Evolutionary conservation across 176 grass and related monocot species (phyloP), one percentile per base, ranked within the genome.

Genomic region (Eragrostis curvula): DNA sequence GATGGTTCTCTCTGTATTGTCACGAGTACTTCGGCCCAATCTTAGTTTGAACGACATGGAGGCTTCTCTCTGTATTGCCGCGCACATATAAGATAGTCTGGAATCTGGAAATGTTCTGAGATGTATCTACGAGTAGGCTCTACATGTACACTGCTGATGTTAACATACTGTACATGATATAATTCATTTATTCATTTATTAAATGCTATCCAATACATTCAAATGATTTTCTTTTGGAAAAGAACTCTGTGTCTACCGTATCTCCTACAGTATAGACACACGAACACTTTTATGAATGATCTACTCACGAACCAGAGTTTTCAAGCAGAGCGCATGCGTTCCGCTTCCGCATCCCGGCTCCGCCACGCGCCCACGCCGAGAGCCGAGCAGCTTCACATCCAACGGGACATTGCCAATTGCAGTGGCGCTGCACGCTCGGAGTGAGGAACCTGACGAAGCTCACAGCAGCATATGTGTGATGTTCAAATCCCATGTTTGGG

Each of bases 311-410:
- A 4, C 3, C 32, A 36, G 32, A 36, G 32, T 36, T 36, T 2
- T 36, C n/a, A n/a, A n/a, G n/a, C n/a, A n/a, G 83, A 6, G 70
- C 46, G 45, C 46, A 86, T 86, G 76, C 76, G 70, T 63, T 80
- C 84, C 76, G 57, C 47, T 25, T 41, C 84, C 40, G 41, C 42
- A 6, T 7, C 27, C 46, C 10, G 13, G 77, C 20, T 67, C 47
- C 77, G 32, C 61, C 70, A 36, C 40, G 40, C 21, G 61, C 78
- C 28, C 20, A 81, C 39, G 43, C 58, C 60, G 45, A 56, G 24
- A 18, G 8, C 84, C 44, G 0, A 68, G 40, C 50, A 21, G 13
- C 70, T 16, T 3, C 4, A 23, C 58, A 40, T 20, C 20, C 56
- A 36, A 36, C 32, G 32, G 32, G 32, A 36, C 32, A 36, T 36